These are phyloP conservation scores for Diplotaxis tenuifolia DNA, from an alignment of 345 rosid species.

Conservation along the genomic window DNA sequence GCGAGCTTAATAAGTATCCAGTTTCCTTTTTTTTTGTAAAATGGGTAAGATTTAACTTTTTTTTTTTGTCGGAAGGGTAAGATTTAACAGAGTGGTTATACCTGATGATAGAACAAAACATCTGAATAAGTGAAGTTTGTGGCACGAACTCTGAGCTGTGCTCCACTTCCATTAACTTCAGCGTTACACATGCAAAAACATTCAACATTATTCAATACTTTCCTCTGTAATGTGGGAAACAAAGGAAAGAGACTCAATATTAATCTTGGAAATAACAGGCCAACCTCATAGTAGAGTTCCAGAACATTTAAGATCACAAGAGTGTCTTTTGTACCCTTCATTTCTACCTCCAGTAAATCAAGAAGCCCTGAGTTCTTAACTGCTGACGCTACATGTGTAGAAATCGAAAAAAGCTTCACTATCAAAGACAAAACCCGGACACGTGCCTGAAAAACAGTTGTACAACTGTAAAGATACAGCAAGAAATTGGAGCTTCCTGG, in stretches of 20 bases:
- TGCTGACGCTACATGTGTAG: slow-evolving; percentile 63
- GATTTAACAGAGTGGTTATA: slow-evolving; percentile 28
- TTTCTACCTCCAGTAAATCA: slow-evolving; percentile 68
- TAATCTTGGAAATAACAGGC: slow-evolving; percentile 20
- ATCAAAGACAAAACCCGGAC: slow-evolving; percentile 72
- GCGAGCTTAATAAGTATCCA: slow-evolving; percentile 2
- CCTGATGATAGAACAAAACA: slow-evolving; percentile 73
- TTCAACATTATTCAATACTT: slow-evolving; percentile 3
- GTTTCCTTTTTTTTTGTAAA: background rate
- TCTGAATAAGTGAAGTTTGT: slow-evolving; percentile 60
- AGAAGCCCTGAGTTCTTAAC: slow-evolving; percentile 64
- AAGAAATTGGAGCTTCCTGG: slow-evolving; percentile 3
- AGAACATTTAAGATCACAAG: slow-evolving; percentile 63
- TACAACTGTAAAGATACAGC: background rate
- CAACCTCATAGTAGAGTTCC: slow-evolving; percentile 89
- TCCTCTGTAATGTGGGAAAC: background rate
- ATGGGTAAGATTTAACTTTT: background rate
- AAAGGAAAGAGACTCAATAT: background rate
- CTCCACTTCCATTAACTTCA: slow-evolving; percentile 69
- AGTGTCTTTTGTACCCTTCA: slow-evolving; percentile 58
- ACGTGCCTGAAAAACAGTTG: slow-evolving; percentile 63
- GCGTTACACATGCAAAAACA: slow-evolving; percentile 3
- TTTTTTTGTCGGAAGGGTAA: too few species aligned
- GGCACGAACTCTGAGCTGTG: slow-evolving; percentile 78
- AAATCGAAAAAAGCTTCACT: slow-evolving; percentile 85